Base-by-base conservation (phyloP, 495 filamentous ascomycete species). In the Mytilinidion resinicola region DNA sequence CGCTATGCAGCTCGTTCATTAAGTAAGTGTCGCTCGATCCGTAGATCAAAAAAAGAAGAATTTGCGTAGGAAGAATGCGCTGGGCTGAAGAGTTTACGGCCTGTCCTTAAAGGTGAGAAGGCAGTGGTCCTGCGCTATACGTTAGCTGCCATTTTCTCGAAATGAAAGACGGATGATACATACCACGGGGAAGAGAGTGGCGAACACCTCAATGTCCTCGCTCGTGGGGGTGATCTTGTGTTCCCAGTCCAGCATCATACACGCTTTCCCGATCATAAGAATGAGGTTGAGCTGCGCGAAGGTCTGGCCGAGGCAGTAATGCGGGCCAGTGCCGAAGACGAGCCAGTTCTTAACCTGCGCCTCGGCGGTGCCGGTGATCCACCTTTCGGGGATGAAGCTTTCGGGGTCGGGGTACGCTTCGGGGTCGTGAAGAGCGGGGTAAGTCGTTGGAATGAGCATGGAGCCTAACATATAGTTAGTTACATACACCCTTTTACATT, bases 141-240 rank as follows among this genome's bases (percentile, higher is more conserved):
- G 55, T 65, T 49, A 63, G 55, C 46, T 11, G 37, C 8, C 3
- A 9, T 5, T 21, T 30, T 1, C 21, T 11, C 3, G 20, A 33
- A 15, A 34, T n/a, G 14, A 12, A 34, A 30, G 21, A 12, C 25
- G 48, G 10, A 25, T 17, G 1, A 19, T 9, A 74, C 85, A 73
- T 78, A 95, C 91, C 86, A 87, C 85, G 50, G 93, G 93, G 80
- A 98, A 98, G 57, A 98, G 93, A 21, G 90, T 96, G 9, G 95
- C 93, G 75, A 98, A 98, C 55, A 97, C 92, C 79, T 96, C 91
- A 73, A 98, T 97, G 70, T 95, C 85, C 75, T 98, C 95, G 0
- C 89, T 95, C 47, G 75, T 56, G 0, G 83, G 79, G 15, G 93
- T 98, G 12, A 86, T 69, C 66, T 87, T 80, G 73, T 98, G 93